These are phyloP conservation scores for Lipomyces oligophaga DNA, from an alignment of 805 yeast genomes.

Conservation along the genomic window DNA sequence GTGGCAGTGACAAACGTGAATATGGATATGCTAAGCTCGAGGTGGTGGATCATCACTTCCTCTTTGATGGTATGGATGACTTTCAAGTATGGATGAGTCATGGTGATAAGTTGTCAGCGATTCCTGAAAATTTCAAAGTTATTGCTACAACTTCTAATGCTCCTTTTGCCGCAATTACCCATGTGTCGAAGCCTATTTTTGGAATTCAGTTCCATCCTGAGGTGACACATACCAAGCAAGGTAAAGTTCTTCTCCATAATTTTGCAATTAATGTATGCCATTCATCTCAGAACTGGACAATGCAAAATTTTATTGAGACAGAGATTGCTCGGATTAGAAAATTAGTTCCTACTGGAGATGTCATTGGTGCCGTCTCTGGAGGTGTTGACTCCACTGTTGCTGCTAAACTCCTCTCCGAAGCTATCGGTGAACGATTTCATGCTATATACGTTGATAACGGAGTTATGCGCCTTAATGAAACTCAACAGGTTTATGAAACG, in stretches of 20 bases:
- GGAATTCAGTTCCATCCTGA: conserved; percentile 99
- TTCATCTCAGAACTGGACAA: conserved; percentile 89
- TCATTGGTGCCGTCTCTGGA: conserved; percentile 98
- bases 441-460: conserved; percentile 98
- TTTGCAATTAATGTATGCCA: conserved; percentile 89
- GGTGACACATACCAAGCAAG: conserved; percentile 92
- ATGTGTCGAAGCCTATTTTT: conserved; percentile 66
- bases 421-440: conserved; percentile 97
- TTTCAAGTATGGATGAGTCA: conserved; percentile 99
- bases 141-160: conserved; percentile 93
- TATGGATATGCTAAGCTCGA: conserved; percentile 92
- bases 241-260: conserved; percentile 80
- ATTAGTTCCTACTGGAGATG: conserved; percentile 94
- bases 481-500: conserved; percentile 81
- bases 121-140: conserved; percentile 83
- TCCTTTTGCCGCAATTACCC: conserved; percentile 89
- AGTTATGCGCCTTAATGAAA: conserved; percentile 92
- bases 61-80: conserved; percentile 86
- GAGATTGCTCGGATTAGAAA: conserved; percentile 89
- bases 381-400: conserved; percentile 99
- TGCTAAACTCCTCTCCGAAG: conserved; percentile 95
- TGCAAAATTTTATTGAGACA: conserved; percentile 96
- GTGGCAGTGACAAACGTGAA: conserved; percentile 95
- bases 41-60: conserved; percentile 53
- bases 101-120: conserved; percentile 88